These are phyloP conservation scores for Triticum dicoccoides DNA, from an alignment of 176 grass and related monocot genomes.

Conservation along the genomic window DNA sequence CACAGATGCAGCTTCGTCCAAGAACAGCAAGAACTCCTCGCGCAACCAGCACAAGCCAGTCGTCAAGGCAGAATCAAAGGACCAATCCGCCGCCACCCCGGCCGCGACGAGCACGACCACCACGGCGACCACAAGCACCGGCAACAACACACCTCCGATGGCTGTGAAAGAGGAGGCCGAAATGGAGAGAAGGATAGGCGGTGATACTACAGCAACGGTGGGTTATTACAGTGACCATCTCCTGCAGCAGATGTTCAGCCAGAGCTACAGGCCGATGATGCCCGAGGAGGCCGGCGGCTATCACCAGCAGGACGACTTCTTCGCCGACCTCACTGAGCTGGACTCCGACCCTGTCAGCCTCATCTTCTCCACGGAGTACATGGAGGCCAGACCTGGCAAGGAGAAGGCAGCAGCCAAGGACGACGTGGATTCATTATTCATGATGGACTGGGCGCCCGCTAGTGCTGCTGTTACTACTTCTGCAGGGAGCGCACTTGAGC, in stretches of 20 bases:
- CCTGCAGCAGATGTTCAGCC: constrained; percentile 57
- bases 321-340: constrained; percentile 76
- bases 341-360: constrained; percentile 82
- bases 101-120: not conserved
- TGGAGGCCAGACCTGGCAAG: constrained; percentile 48
- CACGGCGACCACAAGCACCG: constrained; percentile 19
- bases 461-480: constrained; percentile 12
- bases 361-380: constrained; percentile 73
- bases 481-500: constrained; percentile 53
- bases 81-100: not conserved
- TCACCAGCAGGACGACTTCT: constrained; percentile 80
- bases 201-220: not conserved
- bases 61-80: not conserved
- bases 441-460: constrained; percentile 54
- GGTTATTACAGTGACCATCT: constrained; percentile 55
- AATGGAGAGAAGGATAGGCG: constrained; percentile 44
- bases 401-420: constrained; percentile 40
- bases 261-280: constrained; percentile 64
- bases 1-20: constrained; percentile 37
- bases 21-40: constrained; percentile 42
- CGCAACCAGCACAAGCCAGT: constrained; percentile 2
- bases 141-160: not conserved
- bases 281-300: constrained; percentile 49
- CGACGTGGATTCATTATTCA: constrained; percentile 53
- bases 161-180: constrained; percentile 53